These are phyloP conservation scores for Cardamine resedifolia DNA, from an alignment of 345 rosid species.

Conservation along the genomic window DNA sequence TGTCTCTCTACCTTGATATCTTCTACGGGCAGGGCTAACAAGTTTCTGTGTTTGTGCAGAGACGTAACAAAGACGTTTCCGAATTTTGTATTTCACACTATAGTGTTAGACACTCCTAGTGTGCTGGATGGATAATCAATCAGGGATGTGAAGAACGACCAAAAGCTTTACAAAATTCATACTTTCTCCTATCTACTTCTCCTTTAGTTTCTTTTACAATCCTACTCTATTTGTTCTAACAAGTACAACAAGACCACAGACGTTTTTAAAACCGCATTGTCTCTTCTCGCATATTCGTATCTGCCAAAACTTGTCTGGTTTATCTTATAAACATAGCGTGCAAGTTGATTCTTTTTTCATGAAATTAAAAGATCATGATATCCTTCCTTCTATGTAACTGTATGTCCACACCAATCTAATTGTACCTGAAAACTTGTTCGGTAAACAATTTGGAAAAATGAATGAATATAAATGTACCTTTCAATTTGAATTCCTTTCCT, in stretches of 20 bases:
- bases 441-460: not conserved
- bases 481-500: not conserved
- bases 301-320: not conserved
- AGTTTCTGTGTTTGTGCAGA: constrained; percentile 42
- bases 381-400: not conserved
- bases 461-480: not conserved
- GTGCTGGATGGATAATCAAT: constrained; percentile 4
- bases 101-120: constrained; percentile 32
- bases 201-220: not conserved
- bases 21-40: not conserved
- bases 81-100: constrained; percentile 78
- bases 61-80: constrained; percentile 81
- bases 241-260: not conserved
- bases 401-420: constrained; percentile 9
- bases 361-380: not conserved
- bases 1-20: not conserved
- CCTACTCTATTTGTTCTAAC: not conserved
- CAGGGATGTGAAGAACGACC: constrained; percentile 13
- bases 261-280: not conserved
- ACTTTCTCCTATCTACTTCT: not conserved
- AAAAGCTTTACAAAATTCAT: constrained; percentile 15
- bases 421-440: not conserved
- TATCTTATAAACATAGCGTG: not conserved
- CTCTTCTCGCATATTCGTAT: not conserved
- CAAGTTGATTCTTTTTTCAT: constrained; percentile 7